Conservation (phyloP, 345 rosid genomes). For the Eucalyptus caleyi region DNA sequence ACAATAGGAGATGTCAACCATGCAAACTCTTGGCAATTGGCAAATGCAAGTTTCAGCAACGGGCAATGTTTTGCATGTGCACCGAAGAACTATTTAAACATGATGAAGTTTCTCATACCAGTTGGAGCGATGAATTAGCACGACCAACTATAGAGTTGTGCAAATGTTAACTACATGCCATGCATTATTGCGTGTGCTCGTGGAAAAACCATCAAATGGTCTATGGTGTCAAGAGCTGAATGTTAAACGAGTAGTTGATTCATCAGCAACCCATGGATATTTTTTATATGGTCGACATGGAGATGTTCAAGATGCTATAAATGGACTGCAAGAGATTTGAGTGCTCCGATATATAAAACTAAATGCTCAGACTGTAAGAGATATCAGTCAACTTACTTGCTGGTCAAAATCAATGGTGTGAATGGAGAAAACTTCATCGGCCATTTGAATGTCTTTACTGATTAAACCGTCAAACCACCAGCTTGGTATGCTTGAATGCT, state of each 20-base stretch:
- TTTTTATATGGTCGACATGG: background rate
- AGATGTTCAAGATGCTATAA: background rate
- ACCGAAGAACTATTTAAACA: no score
- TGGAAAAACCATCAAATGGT: background rate
- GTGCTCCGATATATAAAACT: background rate
- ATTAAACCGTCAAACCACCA: slow-evolving; percentile 72
- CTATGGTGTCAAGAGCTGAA: background rate
- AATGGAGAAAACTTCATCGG: slow-evolving; percentile 66
- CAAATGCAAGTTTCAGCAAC: background rate
- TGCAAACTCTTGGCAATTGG: background rate
- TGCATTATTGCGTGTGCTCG: background rate
- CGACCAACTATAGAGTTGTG: no score
- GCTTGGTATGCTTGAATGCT: background rate
- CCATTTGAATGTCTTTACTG: slow-evolving; percentile 34
- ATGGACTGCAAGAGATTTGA: background rate
- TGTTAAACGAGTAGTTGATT: background rate
- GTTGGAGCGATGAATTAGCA: no score
- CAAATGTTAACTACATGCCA: no score
- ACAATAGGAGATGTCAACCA: background rate
- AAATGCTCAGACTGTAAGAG: background rate
- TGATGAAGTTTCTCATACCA: no score
- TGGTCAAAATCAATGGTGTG: slow-evolving; percentile 52
- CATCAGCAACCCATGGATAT: background rate
- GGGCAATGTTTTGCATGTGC: no score
- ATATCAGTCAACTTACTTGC: slow-evolving; percentile 39